Percentiles rank a stretch among this genome's conserved stretches.
phyloP scores from a whole-genome alignment of 306 rosid genomes.

The Urtica urens region DNA sequence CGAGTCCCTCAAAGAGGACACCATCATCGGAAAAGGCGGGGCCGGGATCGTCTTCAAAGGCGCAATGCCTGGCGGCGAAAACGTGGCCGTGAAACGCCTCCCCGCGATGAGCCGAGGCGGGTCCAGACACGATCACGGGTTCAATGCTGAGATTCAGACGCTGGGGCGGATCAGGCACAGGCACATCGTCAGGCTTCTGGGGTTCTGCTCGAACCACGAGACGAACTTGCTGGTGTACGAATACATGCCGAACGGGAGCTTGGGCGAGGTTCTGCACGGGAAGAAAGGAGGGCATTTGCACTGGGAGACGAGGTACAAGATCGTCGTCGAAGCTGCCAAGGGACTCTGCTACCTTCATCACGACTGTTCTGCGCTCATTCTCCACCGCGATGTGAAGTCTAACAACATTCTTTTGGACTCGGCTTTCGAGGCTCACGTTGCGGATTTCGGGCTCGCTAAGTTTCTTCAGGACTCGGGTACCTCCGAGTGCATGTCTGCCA shows the following conservation, averaged over 20 bases:
- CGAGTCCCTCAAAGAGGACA: conserved; percentile 81
- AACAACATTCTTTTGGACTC: conserved; percentile 91
- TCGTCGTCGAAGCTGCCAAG: conserved; percentile 89
- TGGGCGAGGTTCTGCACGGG: conserved; percentile 94
- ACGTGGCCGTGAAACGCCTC: conserved; percentile 82
- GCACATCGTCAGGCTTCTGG: conserved; percentile 80
- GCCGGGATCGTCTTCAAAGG: conserved; percentile 99
- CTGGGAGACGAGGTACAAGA: conserved; percentile 85
- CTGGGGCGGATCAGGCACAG: conserved; percentile 84
- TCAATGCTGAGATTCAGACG: conserved; percentile 96
- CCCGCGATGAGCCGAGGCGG: conserved; percentile 38
- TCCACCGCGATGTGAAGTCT: conserved; percentile 88
- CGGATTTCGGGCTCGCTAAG: conserved; percentile 98
- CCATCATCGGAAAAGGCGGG: conserved; percentile 93
- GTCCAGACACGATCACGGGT: conserved; percentile 92
- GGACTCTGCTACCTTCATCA: conserved; percentile 97
- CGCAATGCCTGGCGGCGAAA: conserved; percentile 59
- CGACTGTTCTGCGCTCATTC: conserved; percentile 87
- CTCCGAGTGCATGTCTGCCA: conserved; percentile 97
- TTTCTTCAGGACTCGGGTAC: conserved; percentile 96
- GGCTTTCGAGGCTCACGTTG: conserved; percentile 86
- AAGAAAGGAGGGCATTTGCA: conserved; percentile 92
- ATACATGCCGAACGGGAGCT: conserved; percentile 96
- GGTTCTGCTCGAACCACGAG: conserved; percentile 92
- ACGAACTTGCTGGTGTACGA: conserved; percentile 91